A percentile compares a stretch with the other conserved stretches of the same genome.
Evolutionary conservation across 495 filamentous ascomycete species (phyloP).

Genomic region (Niebla homalea): DNA sequence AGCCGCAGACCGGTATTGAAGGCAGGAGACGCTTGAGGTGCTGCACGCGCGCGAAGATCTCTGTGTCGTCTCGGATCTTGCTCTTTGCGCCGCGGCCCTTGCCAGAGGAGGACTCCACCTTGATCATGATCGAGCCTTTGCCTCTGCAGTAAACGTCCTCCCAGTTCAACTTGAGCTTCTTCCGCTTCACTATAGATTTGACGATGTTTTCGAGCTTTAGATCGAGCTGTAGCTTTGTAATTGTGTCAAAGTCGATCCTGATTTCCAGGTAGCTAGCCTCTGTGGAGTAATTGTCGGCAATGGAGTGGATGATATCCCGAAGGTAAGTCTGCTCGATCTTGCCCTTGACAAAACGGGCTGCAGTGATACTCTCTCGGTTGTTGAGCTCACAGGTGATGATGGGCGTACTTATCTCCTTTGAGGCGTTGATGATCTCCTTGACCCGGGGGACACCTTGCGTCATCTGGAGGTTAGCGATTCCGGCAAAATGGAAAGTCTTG

Average conservation of each 20-base stretch:
- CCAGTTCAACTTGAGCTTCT: slow-evolving; percentile 57
- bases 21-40: slow-evolving; percentile 72
- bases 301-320: slow-evolving; percentile 52
- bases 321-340: slow-evolving; percentile 83
- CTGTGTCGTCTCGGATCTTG: slow-evolving; percentile 36
- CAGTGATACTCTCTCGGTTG: slow-evolving; percentile 52
- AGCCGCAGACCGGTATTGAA: slow-evolving; percentile 67
- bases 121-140: slow-evolving; percentile 34
- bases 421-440: slow-evolving; percentile 99
- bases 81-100: slow-evolving; percentile 38
- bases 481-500: slow-evolving; percentile 99
- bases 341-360: slow-evolving; percentile 76
- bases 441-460: slow-evolving; percentile 98
- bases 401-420: slow-evolving; percentile 81
- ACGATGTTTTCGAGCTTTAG: slow-evolving; percentile 56
- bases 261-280: slow-evolving; percentile 60
- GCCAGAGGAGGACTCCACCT: slow-evolving; percentile 31
- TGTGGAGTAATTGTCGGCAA: slow-evolving; percentile 72
- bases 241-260: slow-evolving; percentile 61
- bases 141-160: slow-evolving; percentile 35
- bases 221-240: slow-evolving; percentile 66
- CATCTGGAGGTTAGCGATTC: slow-evolving; percentile 98
- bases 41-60: slow-evolving; percentile 70
- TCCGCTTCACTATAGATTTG: slow-evolving; percentile 56
- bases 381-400: slow-evolving; percentile 76